Evolutionary conservation across 2,329 filamentous ascomycete genomes (phyloP), one percentile per base, ranked within the genome.

Genomic region (Mariannaea elegans): DNA sequence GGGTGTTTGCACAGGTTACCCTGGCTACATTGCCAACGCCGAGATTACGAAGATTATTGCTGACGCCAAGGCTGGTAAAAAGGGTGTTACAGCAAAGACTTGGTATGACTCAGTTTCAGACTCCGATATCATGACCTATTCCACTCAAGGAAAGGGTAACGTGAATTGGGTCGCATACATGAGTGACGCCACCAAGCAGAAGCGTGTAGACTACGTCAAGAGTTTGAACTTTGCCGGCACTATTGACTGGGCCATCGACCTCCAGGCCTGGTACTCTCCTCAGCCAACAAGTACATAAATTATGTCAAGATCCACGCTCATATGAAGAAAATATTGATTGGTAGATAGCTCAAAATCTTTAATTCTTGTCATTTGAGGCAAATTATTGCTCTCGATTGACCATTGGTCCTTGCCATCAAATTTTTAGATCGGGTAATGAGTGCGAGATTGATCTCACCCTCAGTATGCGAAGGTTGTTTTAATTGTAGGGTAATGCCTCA

Each of bases 81-180:
- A 45, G 3, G 66, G 64, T 0, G 63, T 69, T 2, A 60, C 63
- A 0, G 65, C 61, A 0, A 62, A 66, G 39, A 61, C 50, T 2
- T 66, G 65, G 68, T 70, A 64, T 4, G 68, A 72, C 8, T 48
- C 57, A 12, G 49, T 32, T 1, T 66, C 67, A 1, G 68, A 70
- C 18, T 71, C 70, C 0, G 65, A 73, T 12, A 67, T 71, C 6
- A 59, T 71, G 50, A 69, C 65, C 0, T 71, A 52, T 13, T 65
- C 66, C 16, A 70, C 68, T 0, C 14, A 64, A 46, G 66, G 65
- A 1, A 55, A 61, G 50, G 68, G 68, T 0, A 64, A 68, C 50
- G 65, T 64, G 3, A 65, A 73, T 51, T 73, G 72, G 72, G 67
- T 75, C 16, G 72, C 71, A 1, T 73, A 68, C 19, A 73, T 75